Base-by-base conservation (phyloP, 2,329 filamentous ascomycete genomes). In the Ophiostoma angusticollis region DNA sequence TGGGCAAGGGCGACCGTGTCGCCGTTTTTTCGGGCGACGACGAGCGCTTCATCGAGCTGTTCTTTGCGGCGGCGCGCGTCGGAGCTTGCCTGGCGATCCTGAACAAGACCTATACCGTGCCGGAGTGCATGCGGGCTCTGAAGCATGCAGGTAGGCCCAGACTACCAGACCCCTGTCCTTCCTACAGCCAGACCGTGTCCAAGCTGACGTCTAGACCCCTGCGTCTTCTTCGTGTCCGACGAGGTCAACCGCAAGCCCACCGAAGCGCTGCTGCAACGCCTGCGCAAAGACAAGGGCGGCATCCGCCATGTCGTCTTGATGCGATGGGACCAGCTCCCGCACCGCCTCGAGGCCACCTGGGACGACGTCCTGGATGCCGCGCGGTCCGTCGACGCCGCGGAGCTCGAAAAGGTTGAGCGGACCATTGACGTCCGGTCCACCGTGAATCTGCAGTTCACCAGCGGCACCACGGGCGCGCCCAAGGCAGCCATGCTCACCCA, bases 71-170 rank as follows among this genome's bases (percentile, higher is more conserved):
- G 9, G 74, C 77, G 29, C 67, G 73, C 33, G 68, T 81, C 14
- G 78, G 78, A 9, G 76, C 71, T 33, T 75, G 80, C 32, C 63
- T 86, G 37, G 81, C 86, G 21, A 84, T 86, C 31, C 62, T 87
- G 47, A 87, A 87, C 61, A 87, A 85, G 59, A 87, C 81, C 0
- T 87, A 87, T 54, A 87, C 82, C 1, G 68, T 77, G 2, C 72
- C 70, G 1, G 82, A 87, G 58, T 75, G 80, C 34, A 68, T 76
- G 54, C 80, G 81, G 56, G 82, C 78, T 9, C 57, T 87, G 21
- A 68, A 70, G 39, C 83, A 85, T 52, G 76, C 79, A 13, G 74
- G 77, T 80, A 58, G n/a, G n/a, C n/a, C n/a, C n/a, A n/a, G n/a
- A n/a, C n/a, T n/a, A n/a, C n/a, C n/a, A n/a, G n/a, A n/a, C n/a